Conservation (phyloP, 2,329 filamentous ascomycete genomes). For the Madurella fahalii region DNA sequence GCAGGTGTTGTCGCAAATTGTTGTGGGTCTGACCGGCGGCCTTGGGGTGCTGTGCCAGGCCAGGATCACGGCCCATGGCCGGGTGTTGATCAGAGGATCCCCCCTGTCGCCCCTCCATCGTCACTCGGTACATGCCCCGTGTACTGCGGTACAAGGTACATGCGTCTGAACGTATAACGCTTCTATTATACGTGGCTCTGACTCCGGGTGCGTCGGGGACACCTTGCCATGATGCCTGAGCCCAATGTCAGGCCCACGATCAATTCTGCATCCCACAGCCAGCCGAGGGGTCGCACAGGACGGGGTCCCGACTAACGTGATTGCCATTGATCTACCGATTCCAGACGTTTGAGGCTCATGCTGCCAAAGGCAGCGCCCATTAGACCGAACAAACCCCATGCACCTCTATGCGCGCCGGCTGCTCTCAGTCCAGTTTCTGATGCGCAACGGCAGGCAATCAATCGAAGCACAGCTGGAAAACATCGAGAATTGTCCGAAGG, state of each 20-base stretch:
- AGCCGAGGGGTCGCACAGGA: slow-evolving; percentile 15
- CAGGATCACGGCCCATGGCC: slow-evolving; percentile 36
- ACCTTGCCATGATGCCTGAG: slow-evolving; percentile 29
- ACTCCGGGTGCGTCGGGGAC: slow-evolving; percentile 38
- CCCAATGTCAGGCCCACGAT: slow-evolving; percentile 22
- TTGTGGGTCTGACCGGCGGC: slow-evolving; percentile 42
- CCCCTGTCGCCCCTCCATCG: slow-evolving; percentile 13
- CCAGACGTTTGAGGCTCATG: slow-evolving; percentile 37
- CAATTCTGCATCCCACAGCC: slow-evolving; percentile 16
- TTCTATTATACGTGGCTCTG: slow-evolving; percentile 38
- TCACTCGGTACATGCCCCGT: not conserved
- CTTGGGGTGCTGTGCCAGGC: slow-evolving; percentile 33
- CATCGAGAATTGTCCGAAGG: not conserved
- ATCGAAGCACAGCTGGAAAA: not conserved
- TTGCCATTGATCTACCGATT: slow-evolving; percentile 37
- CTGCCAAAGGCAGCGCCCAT: slow-evolving; percentile 7
- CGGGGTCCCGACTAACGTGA: slow-evolving; percentile 20
- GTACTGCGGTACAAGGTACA: slow-evolving; percentile 26
- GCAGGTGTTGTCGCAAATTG: slow-evolving; percentile 52
- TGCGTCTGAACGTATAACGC: slow-evolving; percentile 39
- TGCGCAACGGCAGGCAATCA: not conserved
- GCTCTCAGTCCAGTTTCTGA: not conserved
- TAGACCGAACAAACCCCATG: slow-evolving; percentile 4
- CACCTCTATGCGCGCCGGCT: slow-evolving; percentile 1
- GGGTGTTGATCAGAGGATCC: slow-evolving; percentile 27